These are phyloP conservation scores for Penicillium sp. DNA, from an alignment of 2,329 filamentous ascomycete species.

Conservation along the genomic window DNA sequence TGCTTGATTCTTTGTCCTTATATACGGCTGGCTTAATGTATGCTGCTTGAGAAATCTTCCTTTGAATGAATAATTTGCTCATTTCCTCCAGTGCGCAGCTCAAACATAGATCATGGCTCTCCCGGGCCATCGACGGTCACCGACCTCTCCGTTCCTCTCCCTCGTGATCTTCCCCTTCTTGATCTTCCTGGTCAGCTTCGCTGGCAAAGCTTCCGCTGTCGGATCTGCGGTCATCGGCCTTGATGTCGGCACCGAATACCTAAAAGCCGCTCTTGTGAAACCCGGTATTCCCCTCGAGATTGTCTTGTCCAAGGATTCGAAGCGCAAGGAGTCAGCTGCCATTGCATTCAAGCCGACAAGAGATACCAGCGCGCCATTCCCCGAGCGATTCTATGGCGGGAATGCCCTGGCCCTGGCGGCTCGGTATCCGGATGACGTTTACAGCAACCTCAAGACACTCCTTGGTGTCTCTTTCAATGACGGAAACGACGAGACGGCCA, in stretches of 20 bases:
- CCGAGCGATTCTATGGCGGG: constrained; percentile 85
- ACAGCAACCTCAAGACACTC: constrained; percentile 86
- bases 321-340: constrained; percentile 87
- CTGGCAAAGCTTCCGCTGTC: constrained; percentile 55
- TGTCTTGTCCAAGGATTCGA: constrained; percentile 94
- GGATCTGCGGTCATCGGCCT: constrained; percentile 80
- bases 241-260: constrained; percentile 92
- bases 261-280: constrained; percentile 94
- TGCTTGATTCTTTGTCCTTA: constrained; percentile 4
- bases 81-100: constrained; percentile 20
- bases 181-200: constrained; percentile 52
- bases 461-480: constrained; percentile 63
- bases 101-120: constrained; percentile 32
- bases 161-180: constrained; percentile 49
- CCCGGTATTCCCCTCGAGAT: constrained; percentile 96
- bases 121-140: constrained; percentile 26
- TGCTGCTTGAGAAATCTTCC: background rate
- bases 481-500: constrained; percentile 49
- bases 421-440: constrained; percentile 88
- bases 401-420: constrained; percentile 84
- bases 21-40: constrained; percentile 9
- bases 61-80: constrained; percentile 5
- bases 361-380: constrained; percentile 63
- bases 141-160: constrained; percentile 36
- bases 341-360: constrained; percentile 89